Evolutionary conservation across 2,329 filamentous ascomycete species (phyloP), one percentile per base, ranked within the genome.

Genomic region (Botryotinia globosa): DNA sequence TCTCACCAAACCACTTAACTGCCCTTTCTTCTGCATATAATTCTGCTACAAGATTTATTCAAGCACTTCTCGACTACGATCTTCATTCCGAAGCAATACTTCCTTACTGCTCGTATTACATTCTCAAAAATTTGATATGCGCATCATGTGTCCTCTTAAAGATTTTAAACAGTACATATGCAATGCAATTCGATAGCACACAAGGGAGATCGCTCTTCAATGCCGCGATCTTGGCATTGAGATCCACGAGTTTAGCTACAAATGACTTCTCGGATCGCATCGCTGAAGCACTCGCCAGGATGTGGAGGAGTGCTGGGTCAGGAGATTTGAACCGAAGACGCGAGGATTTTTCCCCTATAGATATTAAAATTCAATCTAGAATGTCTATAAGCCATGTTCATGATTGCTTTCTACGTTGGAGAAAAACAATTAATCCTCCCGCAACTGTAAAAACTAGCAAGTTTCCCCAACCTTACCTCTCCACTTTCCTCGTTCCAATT

Each of bases 351-450:
- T 77, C 80, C 22, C 83, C 85, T 71, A 81, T 91, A 45, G 86
- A 89, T 74, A 83, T 92, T n/a, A 90, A 88, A 75, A 88, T 91
- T 44, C 86, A 88, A 44, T 90, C 88, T 73, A 85, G 90, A 22
- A 91, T 90, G 85, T 90, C 88, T 76, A 89, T 91, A 84, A 90
- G 88, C 56, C 84, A 91, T 22, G 85, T 91, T 1, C 91, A 88
- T 77, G 90, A 92, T 80, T 89, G 87, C 29, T 88, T 91, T 32
- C 91, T 89, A 89, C 85, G 89, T 72, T 92, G 89, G 89, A 85
- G 89, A 74, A 86, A 89, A 32, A 63, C 64, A 5, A 63, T 74
- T 8, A 64, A 62, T 32, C 59, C 70, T 29, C 69, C 71, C 3
- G 42, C 71, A 9, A 58, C 34, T 20, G 22, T 25, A 3, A 68